phyloP scores from a whole-genome alignment of 2,329 filamentous ascomycete species.

The Magnaporthiopsis incrustans region DNA sequence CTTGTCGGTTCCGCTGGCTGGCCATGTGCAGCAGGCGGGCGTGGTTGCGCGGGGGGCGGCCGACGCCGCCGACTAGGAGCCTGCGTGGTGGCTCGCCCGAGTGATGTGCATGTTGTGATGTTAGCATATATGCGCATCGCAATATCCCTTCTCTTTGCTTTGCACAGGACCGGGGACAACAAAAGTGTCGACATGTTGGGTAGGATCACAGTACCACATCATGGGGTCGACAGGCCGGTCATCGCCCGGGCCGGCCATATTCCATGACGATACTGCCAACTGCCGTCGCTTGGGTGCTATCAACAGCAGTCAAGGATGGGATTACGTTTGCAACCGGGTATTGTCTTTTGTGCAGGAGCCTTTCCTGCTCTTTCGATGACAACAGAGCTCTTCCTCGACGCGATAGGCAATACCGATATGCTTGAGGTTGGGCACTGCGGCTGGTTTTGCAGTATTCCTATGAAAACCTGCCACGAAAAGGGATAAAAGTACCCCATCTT shows the following conservation, averaged over 20 bases:
- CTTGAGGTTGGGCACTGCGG: background rate
- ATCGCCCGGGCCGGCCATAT: background rate
- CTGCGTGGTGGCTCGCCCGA: background rate
- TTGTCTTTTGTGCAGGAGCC: no score
- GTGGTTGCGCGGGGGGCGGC: slow-evolving; percentile 1
- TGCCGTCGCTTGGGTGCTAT: background rate
- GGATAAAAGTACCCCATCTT: no score
- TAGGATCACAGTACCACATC: background rate
- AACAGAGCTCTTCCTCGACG: no score
- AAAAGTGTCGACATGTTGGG: background rate
- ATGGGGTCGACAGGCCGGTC: background rate
- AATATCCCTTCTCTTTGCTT: no score
- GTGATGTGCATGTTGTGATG: no score
- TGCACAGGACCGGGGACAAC: no score
- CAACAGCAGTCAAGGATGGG: background rate
- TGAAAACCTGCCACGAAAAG: no score
- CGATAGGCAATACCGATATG: background rate
- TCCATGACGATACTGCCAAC: background rate
- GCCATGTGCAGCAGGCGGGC: background rate
- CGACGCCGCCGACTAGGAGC: slow-evolving; percentile 4
- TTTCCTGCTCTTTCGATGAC: no score
- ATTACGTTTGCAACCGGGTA: background rate
- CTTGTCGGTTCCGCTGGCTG: background rate
- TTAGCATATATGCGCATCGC: no score
- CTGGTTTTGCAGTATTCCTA: no score